Base-by-base conservation (phyloP, 371 early-diverging fungal genomes). In the Mucor mucedo region DNA sequence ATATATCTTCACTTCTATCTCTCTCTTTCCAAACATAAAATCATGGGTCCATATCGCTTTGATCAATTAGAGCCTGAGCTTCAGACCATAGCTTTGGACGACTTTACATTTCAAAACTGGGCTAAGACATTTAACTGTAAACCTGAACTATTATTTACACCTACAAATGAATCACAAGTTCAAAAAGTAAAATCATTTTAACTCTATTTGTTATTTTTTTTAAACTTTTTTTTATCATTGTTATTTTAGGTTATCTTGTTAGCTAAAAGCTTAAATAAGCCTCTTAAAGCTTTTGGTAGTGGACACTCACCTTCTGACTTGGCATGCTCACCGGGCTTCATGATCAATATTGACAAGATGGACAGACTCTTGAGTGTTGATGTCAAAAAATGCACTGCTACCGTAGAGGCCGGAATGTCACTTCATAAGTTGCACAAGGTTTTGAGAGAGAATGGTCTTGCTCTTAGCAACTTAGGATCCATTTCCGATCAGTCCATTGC, bases 251-350 rank as follows among this genome's bases (percentile, higher is more conserved):
- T 91, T 40, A 73, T 88, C 58, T 66, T 66, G 14, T 64, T 80
- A 13, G 84, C 89, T 5, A 67, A 69, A 13, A 62, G 63, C 4
- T 60, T 80, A 21, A 66, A 82, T 4, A 80, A 87, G 50, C 67
- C 64, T 3, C 73, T 93, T 58, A 87, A 88, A 62, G 88, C 87
- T 11, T 82, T 91, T 49, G 95, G 95, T 0, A 77, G 89, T 38
- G 93, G 93, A 0, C 91, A 93, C 69, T 93, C 93, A 16, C 93
- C 93, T 5, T 92, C 92, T 0, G 95, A 94, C 69, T 52, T 94
- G 29, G 91, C 89, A 2, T 92, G 89, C 69, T 84, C 90, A 6
- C 70, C 79, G 16, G 88, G 83, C 9, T 84, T 85, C 61, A 85
- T 92, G 86, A 77, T 93, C 64, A 87, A 84, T 59, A 82, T 91